Percentiles rank a stretch among this genome's conserved stretches.
Conservation (phyloP, 306 rosid species). For the Prunus salicina region DNA sequence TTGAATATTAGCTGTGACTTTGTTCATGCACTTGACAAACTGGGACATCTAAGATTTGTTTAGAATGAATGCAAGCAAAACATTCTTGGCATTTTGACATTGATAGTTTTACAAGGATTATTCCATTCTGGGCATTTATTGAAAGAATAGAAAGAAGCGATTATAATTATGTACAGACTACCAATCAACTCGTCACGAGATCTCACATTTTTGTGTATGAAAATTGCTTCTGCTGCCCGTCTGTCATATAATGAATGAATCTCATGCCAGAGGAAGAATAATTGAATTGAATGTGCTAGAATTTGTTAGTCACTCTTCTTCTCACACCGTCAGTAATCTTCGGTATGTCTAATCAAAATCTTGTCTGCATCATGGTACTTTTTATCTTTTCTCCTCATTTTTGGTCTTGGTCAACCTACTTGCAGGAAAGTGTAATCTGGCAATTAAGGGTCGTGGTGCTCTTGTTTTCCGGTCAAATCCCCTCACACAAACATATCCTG, state of each 20-base stretch:
- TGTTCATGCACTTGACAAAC: too few species aligned
- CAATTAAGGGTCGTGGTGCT: conserved; percentile 77
- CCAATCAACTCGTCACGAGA: conserved; percentile 20
- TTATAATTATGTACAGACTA: conserved; percentile 25
- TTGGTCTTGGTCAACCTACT: conserved; percentile 57
- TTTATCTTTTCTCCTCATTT: conserved; percentile 15
- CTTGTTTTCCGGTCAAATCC: conserved; percentile 68
- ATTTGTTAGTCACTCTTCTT: conserved; percentile 36
- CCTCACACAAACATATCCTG: conserved; percentile 88
- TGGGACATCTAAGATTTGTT: too few species aligned
- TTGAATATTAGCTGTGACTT: too few species aligned
- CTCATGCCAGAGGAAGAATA: conserved; percentile 36
- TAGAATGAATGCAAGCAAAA: too few species aligned
- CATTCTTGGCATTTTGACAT: too few species aligned
- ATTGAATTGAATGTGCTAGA: conserved; percentile 22
- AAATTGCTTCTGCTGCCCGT: conserved; percentile 27
- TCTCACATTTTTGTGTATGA: conserved; percentile 14
- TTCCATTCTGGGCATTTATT: conserved; percentile 12
- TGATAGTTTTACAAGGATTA: too few species aligned
- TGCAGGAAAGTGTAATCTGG: conserved; percentile 73
- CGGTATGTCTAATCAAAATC: conserved; percentile 25
- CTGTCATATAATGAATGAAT: conserved; percentile 32
- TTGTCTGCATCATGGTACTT: neutral
- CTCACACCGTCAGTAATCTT: conserved; percentile 28
- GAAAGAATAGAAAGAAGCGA: conserved; percentile 13